These are phyloP conservation scores for Picea mariana DNA, from an alignment of 83 land plant species.

Conservation along the genomic window DNA sequence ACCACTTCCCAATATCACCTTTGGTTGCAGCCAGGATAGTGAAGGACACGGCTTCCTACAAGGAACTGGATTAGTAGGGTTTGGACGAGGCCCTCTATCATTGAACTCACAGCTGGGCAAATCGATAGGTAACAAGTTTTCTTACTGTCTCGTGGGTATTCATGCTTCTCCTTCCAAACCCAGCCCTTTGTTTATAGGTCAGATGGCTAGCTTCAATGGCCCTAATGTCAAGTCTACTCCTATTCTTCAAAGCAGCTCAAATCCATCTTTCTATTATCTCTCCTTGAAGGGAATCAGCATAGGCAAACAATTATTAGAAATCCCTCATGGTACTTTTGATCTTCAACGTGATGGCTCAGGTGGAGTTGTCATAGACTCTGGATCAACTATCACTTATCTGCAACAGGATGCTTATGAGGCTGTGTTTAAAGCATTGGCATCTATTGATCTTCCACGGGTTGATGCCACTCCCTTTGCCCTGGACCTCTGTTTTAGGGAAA, in stretches of 20 bases:
- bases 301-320: constrained; percentile 24
- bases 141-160: constrained; percentile 22
- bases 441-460: constrained; percentile 1
- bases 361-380: no score
- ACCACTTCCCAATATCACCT: background rate
- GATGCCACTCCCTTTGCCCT: no score
- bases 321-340: constrained; percentile 16
- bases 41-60: constrained; percentile 10
- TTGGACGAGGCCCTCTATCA: constrained; percentile 43
- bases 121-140: constrained; percentile 30
- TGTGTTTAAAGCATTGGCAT: background rate
- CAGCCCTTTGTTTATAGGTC: constrained; percentile 55
- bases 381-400: background rate
- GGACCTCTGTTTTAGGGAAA: no score
- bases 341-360: constrained; percentile 21
- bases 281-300: constrained; percentile 52
- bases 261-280: constrained; percentile 57
- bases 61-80: constrained; percentile 36
- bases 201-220: constrained; percentile 15
- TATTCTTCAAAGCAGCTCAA: constrained; percentile 29
- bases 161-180: constrained; percentile 21
- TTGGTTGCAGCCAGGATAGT: constrained; percentile 30
- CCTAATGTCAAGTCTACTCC: constrained; percentile 20
- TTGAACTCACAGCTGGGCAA: constrained; percentile 26
- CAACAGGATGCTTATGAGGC: background rate